Base-by-base conservation (phyloP, 2,329 filamentous ascomycete genomes). In the Aspergillus hiratsukae region DNA sequence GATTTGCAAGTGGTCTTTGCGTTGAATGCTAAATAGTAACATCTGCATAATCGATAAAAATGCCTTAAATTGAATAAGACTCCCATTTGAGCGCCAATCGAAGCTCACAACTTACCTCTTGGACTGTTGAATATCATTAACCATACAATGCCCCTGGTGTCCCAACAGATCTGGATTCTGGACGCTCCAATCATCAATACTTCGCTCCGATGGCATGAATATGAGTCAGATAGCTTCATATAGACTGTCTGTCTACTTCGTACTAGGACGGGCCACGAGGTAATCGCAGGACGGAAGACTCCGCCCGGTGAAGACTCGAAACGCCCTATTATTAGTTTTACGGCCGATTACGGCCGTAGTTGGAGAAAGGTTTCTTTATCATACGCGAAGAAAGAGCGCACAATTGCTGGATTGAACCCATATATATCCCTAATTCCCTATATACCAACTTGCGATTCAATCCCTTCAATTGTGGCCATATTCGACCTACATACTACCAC, bases 231-330 rank as follows among this genome's bases (percentile, higher is more conserved):
- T 45, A 45, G n/a, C 19, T 23, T 45, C 41, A 45, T 23, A 19
- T 23, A 37, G 31, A 35, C 14, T 17, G 17, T 4, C 25, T 27
- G 5, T 17, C 31, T 37, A 37, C 31, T 37, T 37, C 31, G 14
- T 37, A 17, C 21, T 8, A 45, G 21, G 8, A 53, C 8, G 17
- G 45, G 48, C 31, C 4, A 17, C 41, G 41, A 43, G 19, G 46
- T 40, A 51, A 27, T 53, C 53, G 58, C 19, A 46, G 37, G 7
- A 52, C 59, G 59, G 59, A 55, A 59, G 57, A 57, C 50, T 53
- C 59, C 59, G 59, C 57, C 59, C 59, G 59, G 41, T 54, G 49
- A 48, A 21, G 43, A 49, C 46, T 37, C 14, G 31, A 17, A 48
- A 53, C 28, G 50, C 31, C 29, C 31, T 37, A 23, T 23, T 17